These are phyloP conservation scores for Euphorbia peplus DNA, from an alignment of 345 rosid species.

Conservation along the genomic window DNA sequence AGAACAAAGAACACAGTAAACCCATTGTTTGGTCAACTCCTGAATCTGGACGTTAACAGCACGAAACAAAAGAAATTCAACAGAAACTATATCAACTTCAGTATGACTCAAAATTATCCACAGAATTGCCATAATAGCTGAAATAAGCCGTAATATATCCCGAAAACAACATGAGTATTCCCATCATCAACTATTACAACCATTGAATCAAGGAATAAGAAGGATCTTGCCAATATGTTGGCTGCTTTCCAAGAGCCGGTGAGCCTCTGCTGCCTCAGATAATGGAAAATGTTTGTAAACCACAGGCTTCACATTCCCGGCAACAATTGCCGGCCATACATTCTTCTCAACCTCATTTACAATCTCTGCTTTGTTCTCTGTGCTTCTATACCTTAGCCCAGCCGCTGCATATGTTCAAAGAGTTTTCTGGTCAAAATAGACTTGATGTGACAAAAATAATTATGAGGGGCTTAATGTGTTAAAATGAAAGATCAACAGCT, in stretches of 20 bases:
- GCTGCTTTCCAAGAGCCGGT: constrained; percentile 74
- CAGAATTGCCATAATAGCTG: not conserved
- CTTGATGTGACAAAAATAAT: too few species aligned
- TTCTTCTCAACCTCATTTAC: constrained; percentile 71
- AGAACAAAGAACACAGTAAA: too few species aligned
- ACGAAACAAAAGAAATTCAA: not conserved
- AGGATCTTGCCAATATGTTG: constrained; percentile 76
- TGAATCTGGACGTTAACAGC: not conserved
- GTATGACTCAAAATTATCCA: not conserved
- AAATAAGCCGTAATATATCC: not conserved
- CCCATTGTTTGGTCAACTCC: too few species aligned
- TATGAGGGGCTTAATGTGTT: too few species aligned
- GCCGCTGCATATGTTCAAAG: constrained; percentile 70
- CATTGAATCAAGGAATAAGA: constrained; percentile 43
- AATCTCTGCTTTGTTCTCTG: constrained; percentile 64
- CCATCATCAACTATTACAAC: not conserved
- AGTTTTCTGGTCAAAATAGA: too few species aligned
- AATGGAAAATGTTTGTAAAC: constrained; percentile 50
- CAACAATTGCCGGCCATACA: constrained; percentile 79
- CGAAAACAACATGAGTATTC: not conserved
- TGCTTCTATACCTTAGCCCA: constrained; percentile 63
- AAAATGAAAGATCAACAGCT: too few species aligned
- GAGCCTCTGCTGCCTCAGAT: constrained; percentile 64
- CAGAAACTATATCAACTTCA: not conserved
- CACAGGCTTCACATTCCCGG: constrained; percentile 72